Evolutionary conservation across 83 land plant species (phyloP).

Genomic region (Diphasiastrum complanatum): DNA sequence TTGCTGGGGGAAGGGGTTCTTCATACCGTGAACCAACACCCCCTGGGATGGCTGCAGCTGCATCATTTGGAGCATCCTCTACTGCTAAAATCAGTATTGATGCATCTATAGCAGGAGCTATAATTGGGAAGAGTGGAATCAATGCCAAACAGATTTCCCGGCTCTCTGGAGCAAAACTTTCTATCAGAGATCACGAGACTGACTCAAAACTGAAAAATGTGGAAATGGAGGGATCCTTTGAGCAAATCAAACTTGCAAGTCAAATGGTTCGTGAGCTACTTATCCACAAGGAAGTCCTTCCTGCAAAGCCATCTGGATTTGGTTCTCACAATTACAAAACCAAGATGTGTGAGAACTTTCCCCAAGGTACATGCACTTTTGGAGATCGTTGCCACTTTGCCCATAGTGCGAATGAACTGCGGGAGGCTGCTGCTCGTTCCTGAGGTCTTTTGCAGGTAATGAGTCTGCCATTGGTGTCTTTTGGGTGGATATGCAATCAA

Average conservation of each 20-base stretch:
- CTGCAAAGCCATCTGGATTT: background rate
- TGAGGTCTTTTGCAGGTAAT: too few relatives aligned
- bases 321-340: slow-evolving; percentile 10
- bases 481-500: too few relatives aligned
- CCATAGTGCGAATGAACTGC: background rate
- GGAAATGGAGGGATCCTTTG: slow-evolving; percentile 5
- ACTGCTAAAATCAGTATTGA: too few relatives aligned
- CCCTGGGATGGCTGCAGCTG: too few relatives aligned
- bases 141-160: background rate
- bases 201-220: slow-evolving; percentile 1
- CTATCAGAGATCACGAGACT: slow-evolving; percentile 3
- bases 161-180: background rate
- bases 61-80: too few relatives aligned
- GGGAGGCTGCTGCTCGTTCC: too few relatives aligned
- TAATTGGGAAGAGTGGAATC: too few relatives aligned
- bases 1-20: too few relatives aligned
- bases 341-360: slow-evolving; percentile 4
- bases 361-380: slow-evolving; percentile 1
- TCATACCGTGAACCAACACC: too few relatives aligned
- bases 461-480: too few relatives aligned
- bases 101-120: slow-evolving; percentile 5
- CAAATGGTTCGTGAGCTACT: slow-evolving; percentile 2
- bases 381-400: slow-evolving; percentile 6
- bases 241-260: slow-evolving; percentile 5
- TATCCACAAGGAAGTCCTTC: background rate